phyloP scores from a whole-genome alignment of 305 asterid species.

The Solanum aculeatissimum region DNA sequence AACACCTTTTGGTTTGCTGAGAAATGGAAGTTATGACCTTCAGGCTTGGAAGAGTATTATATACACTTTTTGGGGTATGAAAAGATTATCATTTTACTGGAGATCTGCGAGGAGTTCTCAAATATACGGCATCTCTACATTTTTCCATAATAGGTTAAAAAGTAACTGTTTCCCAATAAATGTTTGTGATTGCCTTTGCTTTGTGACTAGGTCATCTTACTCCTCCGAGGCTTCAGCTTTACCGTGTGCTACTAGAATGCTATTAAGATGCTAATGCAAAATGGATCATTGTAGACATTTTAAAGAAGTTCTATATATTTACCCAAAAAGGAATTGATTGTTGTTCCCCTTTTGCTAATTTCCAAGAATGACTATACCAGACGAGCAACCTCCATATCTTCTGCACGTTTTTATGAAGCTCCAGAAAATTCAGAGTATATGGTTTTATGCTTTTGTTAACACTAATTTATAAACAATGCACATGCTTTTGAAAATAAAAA shows the following conservation, averaged over 20 bases:
- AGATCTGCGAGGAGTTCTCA: background rate
- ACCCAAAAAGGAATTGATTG: background rate
- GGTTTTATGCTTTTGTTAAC: background rate
- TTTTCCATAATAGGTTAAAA: background rate
- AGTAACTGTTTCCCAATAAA: background rate
- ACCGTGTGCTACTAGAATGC: background rate
- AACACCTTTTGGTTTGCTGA: background rate
- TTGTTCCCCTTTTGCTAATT: background rate
- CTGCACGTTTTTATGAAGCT: background rate
- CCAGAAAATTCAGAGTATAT: background rate
- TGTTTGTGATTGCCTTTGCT: background rate
- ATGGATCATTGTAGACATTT: background rate
- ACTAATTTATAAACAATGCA: background rate
- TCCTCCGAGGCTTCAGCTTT: background rate
- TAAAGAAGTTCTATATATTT: background rate
- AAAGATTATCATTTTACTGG: background rate
- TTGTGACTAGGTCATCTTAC: background rate
- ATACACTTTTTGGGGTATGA: background rate
- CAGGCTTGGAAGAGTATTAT: background rate
- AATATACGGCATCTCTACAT: background rate
- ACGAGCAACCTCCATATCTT: background rate
- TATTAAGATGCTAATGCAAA: background rate
- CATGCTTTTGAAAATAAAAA: background rate
- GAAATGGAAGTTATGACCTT: background rate
- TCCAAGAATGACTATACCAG: background rate